Base-by-base conservation (phyloP, 2,329 filamentous ascomycete species). In the Colletotrichum lindemuthianum region DNA sequence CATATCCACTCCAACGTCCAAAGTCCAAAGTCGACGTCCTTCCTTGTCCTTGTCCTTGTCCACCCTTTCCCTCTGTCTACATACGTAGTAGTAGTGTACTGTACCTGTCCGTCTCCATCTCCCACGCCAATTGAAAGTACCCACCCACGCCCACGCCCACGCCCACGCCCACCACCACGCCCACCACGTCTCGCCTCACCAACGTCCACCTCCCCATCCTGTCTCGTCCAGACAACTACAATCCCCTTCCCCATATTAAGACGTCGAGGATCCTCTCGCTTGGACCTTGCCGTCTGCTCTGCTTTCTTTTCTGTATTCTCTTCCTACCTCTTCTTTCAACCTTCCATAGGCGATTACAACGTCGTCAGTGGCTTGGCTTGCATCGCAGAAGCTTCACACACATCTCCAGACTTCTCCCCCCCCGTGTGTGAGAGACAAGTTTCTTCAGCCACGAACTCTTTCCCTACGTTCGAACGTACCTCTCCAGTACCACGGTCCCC, bases 171-270 rank as follows among this genome's bases (percentile, higher is more conserved):
- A 43, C 40, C 13, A 43, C 43, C 15, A 45, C 24, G 24, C 24
- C 43, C 43, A 45, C 43, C 51, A 32, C 51, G 11, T 41, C 32
- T 24, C 24, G 24, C 24, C 51, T 54, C 57, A 37, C 32, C 34
- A 39, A 51, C 39, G 32, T 44, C 56, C 56, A 44, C 41, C 41
- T 56, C 53, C 33, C 41, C 16, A 16, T 49, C 54, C 54, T 15
- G 39, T 55, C 52, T 33, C 33, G 51, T 60, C 60, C 60, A 60
- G 60, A 60, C 53, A 34, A 54, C 40, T 49, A 53, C 59, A 47
- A 43, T 63, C 47, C 49, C 47, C 43, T 66, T 59, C 52, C 59
- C 59, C 59, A 66, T 66, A 57, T 66, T 66, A 66, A 66, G 59
- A 40, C 52, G 59, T 66, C 40, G 63, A 59, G 41, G 59, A 64